Conservation (phyloP, 108 stramenopile genomes). For the Nitzschia sp. region DNA sequence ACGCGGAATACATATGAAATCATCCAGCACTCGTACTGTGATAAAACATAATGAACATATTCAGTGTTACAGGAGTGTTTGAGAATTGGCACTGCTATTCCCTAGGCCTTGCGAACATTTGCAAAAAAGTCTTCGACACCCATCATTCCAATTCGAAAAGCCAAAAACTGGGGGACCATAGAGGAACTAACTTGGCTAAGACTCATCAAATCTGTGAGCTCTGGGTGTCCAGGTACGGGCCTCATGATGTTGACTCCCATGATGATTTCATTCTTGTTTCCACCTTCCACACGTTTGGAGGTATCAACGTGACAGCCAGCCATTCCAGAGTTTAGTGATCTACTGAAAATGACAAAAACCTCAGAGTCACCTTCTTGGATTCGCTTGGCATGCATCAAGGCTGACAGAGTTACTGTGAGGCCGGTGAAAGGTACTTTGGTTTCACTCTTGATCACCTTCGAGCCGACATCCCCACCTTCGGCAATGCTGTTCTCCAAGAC, state of each 20-base stretch:
- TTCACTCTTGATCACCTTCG: constrained; percentile 52
- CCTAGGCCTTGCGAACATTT: constrained; percentile 28
- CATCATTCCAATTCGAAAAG: constrained; percentile 43
- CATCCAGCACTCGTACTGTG: no score
- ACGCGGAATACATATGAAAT: no score
- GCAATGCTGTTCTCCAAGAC: constrained; percentile 20
- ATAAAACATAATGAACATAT: no score
- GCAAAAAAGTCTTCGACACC: constrained; percentile 54
- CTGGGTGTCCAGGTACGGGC: constrained; percentile 41
- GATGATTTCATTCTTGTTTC: constrained; percentile 47
- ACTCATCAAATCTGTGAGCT: constrained; percentile 46
- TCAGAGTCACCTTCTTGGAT: constrained; percentile 33
- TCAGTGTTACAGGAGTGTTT: no score
- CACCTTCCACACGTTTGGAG: constrained; percentile 7
- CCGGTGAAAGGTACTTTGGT: constrained; percentile 55
- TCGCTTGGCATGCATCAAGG: constrained; percentile 45
- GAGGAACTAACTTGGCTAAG: constrained; percentile 47
- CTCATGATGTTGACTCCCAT: constrained; percentile 57
- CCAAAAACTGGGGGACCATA: constrained; percentile 50
- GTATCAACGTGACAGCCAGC: constrained; percentile 29
- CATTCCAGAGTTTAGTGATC: constrained; percentile 35
- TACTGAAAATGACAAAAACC: constrained; percentile 49
- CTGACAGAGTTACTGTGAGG: constrained; percentile 38
- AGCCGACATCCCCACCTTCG: constrained; percentile 12
- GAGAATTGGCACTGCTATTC: no score